Evolutionary conservation across 2,329 filamentous ascomycete genomes (phyloP).

Genomic region (Claviceps arundinis): DNA sequence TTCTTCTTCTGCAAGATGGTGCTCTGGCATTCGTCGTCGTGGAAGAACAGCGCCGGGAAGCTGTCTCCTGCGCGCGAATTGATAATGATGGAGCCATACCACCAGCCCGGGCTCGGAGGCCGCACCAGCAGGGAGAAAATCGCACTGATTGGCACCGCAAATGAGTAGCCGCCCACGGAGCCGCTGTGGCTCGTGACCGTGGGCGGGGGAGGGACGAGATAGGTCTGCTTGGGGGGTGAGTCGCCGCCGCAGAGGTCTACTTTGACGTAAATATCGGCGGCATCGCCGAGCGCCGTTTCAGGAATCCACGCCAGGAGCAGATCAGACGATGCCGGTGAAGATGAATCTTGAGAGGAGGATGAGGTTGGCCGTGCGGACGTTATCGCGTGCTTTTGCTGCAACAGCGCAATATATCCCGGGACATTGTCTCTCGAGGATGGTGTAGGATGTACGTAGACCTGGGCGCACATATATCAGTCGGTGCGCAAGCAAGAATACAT

Average conservation of each 20-base stretch:
- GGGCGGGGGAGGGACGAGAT: conserved; percentile 82
- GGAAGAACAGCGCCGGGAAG: conserved; percentile 93
- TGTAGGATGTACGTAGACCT: conserved; percentile 94
- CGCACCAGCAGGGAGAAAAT: conserved; percentile 85
- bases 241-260: conserved; percentile 78
- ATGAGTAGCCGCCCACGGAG: conserved; percentile 69
- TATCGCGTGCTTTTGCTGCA: conserved; percentile 65
- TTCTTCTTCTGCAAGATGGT: conserved; percentile 91
- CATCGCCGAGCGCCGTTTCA: conserved; percentile 75
- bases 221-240: conserved; percentile 71
- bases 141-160: conserved; percentile 78
- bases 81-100: conserved; percentile 92
- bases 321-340: conserved; percentile 46
- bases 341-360: conserved; percentile 20
- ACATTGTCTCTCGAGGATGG: conserved; percentile 94
- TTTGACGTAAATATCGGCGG: conserved; percentile 82
- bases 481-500: not conserved
- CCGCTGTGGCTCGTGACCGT: conserved; percentile 65
- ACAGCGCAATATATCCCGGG: conserved; percentile 77
- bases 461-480: not conserved
- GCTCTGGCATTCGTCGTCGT: conserved; percentile 91
- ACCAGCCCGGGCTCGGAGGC: conserved; percentile 91
- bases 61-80: conserved; percentile 84
- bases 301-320: conserved; percentile 89
- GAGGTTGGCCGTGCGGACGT: conserved; percentile 23